Conservation (phyloP, 2,329 filamentous ascomycete genomes). For the Trichoderma harzianum region DNA sequence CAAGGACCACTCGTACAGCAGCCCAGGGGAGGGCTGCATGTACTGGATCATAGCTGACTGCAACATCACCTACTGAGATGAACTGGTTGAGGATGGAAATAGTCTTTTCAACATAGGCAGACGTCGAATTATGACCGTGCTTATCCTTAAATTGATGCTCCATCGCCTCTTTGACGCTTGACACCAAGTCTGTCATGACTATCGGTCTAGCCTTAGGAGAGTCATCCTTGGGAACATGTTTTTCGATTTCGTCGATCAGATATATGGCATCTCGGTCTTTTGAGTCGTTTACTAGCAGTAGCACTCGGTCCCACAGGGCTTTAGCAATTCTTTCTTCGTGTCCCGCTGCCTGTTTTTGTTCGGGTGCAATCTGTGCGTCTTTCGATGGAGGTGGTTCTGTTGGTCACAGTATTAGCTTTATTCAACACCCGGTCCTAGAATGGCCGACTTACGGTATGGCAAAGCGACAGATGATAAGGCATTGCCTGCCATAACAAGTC, state of each 20-base stretch:
- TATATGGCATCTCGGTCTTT: background rate
- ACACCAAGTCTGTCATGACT: background rate
- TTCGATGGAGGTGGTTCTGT: background rate
- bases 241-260: background rate
- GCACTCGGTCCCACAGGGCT: background rate
- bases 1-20: background rate
- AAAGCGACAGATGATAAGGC: background rate
- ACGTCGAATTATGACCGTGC: background rate
- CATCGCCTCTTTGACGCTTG: background rate
- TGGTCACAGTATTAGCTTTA: background rate
- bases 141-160: background rate
- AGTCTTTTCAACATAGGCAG: background rate
- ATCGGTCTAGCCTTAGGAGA: background rate
- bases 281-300: background rate
- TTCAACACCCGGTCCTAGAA: accelerated
- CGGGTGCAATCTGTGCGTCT: background rate
- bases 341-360: background rate
- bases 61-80: background rate
- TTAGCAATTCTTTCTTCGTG: background rate
- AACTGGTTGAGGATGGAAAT: background rate
- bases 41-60: background rate
- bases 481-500: background rate
- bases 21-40: background rate
- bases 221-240: background rate
- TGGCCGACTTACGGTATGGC: background rate